Base-by-base conservation (phyloP, 345 rosid species). In the Conringia planisiliqua region DNA sequence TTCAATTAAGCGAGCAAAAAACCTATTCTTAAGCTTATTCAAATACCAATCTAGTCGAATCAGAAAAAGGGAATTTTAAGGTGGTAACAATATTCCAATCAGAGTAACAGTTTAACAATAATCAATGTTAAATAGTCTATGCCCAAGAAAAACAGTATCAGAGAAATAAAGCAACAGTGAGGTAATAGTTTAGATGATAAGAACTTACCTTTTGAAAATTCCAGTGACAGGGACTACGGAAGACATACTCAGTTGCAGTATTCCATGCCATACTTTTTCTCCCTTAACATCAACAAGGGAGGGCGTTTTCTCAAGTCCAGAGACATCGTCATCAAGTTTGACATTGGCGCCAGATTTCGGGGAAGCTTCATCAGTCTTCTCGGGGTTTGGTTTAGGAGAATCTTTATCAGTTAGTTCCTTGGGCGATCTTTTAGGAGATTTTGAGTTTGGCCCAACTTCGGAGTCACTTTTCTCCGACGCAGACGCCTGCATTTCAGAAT, bases 221-320 rank as follows among this genome's bases (percentile, higher is more conserved):
- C 94, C 90, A 60, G 81, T 58, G 42, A 87, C 91, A 7, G 98
- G 71, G 38, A 80, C 84, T 32, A 69, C 62, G 13, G 80, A 59
- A 11, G 97, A 68, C 54, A 82, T 65, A 76, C 73, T 92, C 63
- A 90, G 86, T 81, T 92, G 95, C 62, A 96, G 85, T 35, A 68
- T 51, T 65, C 99, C 99, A 68, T 90, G 88, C 98, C 99, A 96
- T n/a, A 86, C 75, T 51, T 29, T 81, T 26, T 90, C 92, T 63
- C 85, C 90, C 62, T 74, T 48, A 52, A 64, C 35, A 51, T 27
- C 69, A 36, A 74, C 66, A 71, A 64, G 78, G 22, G 55, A 64
- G 16, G 82, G 63, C 13, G 61, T 35, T 59, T 55, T 68, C 40
- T 76, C 83, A 18, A 59, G 68, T 14, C 63, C 66, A 32, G 71